Conservation (phyloP, 805 yeast genomes). For the Metschnikowia cerradonensis region DNA sequence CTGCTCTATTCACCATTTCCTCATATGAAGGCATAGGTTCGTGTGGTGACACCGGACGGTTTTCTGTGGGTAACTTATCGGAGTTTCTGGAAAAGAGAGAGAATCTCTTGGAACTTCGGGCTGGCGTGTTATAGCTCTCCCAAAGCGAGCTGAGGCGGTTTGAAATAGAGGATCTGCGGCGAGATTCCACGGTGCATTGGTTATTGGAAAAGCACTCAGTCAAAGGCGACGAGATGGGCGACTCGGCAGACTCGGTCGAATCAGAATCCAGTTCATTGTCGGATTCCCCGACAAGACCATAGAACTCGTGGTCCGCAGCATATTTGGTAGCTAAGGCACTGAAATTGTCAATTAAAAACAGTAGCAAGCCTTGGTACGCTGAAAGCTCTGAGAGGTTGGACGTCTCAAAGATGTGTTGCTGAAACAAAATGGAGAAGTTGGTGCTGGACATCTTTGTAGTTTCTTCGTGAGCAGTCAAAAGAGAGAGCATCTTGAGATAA, state of each 20-base stretch:
- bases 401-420: conserved; percentile 27
- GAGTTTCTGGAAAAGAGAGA: conserved; percentile 12
- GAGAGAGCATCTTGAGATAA: conserved; percentile 14
- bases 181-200: conserved; percentile 8
- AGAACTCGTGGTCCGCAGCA: conserved; percentile 3
- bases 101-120: conserved; percentile 17
- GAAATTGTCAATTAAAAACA: conserved; percentile 18
- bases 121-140: conserved; percentile 20
- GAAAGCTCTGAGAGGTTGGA: conserved; percentile 11
- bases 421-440: conserved; percentile 30
- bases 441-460: conserved; percentile 27
- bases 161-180: conserved; percentile 17
- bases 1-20: conserved; percentile 1
- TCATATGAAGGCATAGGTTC: conserved; percentile 1
- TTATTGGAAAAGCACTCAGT: conserved; percentile 13
- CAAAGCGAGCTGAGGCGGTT: conserved; percentile 17
- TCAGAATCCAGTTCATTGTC: conserved; percentile 4
- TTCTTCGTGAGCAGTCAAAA: conserved; percentile 16
- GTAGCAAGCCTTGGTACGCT: conserved; percentile 11
- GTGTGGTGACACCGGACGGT: conserved; percentile 1
- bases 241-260: conserved; percentile 10
- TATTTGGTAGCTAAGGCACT: conserved; percentile 11
- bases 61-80: conserved; percentile 4
- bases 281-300: conserved; percentile 11
- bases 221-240: conserved; percentile 13